These are phyloP conservation scores for Capsicum chinense DNA, from an alignment of 257 asterid species.

Conservation along the genomic window DNA sequence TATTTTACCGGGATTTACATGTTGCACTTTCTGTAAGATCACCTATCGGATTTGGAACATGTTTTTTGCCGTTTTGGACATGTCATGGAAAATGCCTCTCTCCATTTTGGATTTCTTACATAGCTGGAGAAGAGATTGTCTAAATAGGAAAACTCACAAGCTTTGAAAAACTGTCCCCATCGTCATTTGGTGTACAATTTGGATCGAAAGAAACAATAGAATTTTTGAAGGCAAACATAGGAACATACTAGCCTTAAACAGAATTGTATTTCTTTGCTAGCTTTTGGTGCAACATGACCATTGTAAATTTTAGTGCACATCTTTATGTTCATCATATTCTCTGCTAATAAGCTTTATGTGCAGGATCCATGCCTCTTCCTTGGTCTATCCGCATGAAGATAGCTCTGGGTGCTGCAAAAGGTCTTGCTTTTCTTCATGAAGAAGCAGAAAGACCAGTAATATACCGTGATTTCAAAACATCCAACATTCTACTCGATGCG, in stretches of 20 bases:
- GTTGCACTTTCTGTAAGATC: neutral
- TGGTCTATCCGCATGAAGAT: conserved; percentile 98
- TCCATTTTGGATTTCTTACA: neutral
- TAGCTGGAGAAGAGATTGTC: neutral
- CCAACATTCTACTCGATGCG: conserved; percentile 91
- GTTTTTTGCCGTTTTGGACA: neutral
- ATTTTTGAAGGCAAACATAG: neutral
- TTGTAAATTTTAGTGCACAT: conserved; percentile 2
- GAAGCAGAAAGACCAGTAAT: conserved; percentile 97
- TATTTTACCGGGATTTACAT: neutral
- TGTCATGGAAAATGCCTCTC: neutral
- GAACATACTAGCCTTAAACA: neutral
- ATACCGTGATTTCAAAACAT: conserved; percentile 97
- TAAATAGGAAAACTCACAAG: neutral
- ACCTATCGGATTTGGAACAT: neutral
- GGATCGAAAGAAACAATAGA: neutral
- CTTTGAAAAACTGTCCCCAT: neutral
- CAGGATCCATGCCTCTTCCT: conserved; percentile 96
- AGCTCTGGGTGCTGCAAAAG: conserved; percentile 96
- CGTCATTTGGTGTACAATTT: neutral
- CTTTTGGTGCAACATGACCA: neutral
- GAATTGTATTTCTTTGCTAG: neutral
- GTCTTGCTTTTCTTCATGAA: conserved; percentile 95
- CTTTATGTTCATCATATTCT: conserved; percentile 12
- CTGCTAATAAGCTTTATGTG: conserved; percentile 34